These are phyloP conservation scores for Clitopilus hobsonii DNA, from an alignment of 768 basidiomycete genomes.

Conservation along the genomic window DNA sequence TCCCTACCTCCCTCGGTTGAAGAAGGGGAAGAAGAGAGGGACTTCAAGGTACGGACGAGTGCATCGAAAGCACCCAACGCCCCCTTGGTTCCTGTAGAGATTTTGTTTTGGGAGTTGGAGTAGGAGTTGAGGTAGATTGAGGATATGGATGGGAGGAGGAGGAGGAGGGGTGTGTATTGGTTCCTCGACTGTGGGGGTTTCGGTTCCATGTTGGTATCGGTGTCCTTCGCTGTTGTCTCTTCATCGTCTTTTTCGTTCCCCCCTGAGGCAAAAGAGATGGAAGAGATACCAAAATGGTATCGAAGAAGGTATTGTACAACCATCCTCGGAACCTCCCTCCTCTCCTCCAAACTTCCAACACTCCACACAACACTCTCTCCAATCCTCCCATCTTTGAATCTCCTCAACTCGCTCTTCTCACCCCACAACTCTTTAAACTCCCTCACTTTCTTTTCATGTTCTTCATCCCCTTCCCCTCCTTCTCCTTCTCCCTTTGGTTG, in stretches of 20 bases:
- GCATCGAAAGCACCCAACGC: slow-evolving; percentile 77
- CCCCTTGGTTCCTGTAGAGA: slow-evolving; percentile 59
- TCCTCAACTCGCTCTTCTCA: slow-evolving; percentile 81
- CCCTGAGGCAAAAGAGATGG: neutral
- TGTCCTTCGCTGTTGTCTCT: slow-evolving; percentile 54
- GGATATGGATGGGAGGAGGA: slow-evolving; percentile 53
- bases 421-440: slow-evolving; percentile 90
- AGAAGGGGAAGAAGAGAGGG: no score
- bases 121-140: slow-evolving; percentile 34
- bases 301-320: slow-evolving; percentile 72
- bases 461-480: slow-evolving; percentile 59
- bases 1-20: no score
- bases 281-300: slow-evolving; percentile 65
- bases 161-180: no score
- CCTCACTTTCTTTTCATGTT: slow-evolving; percentile 41
- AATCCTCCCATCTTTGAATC: slow-evolving; percentile 96
- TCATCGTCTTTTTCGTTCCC: slow-evolving; percentile 38
- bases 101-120: no score
- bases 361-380: slow-evolving; percentile 97
- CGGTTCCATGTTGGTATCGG: no score
- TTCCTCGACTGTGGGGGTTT: no score
- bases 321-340: slow-evolving; percentile 68
- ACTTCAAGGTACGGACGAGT: slow-evolving; percentile 72
- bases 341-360: slow-evolving; percentile 73
- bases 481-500: no score